These are phyloP conservation scores for Suhomyces faveliae DNA, from an alignment of 805 yeast species.

Conservation along the genomic window DNA sequence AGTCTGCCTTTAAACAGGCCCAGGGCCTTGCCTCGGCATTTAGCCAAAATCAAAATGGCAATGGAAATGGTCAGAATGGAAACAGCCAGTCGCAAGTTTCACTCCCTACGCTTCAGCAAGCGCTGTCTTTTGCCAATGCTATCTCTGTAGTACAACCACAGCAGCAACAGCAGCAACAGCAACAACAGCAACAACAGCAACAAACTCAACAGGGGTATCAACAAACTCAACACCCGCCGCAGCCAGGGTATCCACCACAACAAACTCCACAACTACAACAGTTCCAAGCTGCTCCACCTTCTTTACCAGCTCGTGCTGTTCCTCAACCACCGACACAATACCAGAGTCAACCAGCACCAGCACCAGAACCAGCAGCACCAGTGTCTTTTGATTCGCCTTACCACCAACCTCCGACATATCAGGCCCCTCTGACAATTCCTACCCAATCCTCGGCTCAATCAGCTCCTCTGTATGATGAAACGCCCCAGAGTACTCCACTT, in stretches of 20 bases:
- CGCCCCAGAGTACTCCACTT: slow-evolving; percentile 8
- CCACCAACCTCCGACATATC: slow-evolving; percentile 4
- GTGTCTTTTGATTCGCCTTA: slow-evolving; percentile 5
- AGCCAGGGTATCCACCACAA: slow-evolving; percentile 9
- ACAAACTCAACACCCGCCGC: slow-evolving; percentile 19
- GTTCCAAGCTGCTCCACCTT: slow-evolving; percentile 2
- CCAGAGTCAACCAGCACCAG: neutral
- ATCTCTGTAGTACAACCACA: slow-evolving; percentile 1
- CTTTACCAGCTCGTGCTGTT: neutral
- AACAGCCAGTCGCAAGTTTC: neutral
- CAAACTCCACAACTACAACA: slow-evolving; percentile 5
- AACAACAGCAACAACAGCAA: slow-evolving; percentile 6
- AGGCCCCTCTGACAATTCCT: neutral
- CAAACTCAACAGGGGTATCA: neutral
- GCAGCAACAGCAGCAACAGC: slow-evolving; percentile 18
- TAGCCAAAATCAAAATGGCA: neutral
- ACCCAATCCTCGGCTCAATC: neutral
- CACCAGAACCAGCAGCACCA: neutral
- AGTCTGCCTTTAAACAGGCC: neutral
- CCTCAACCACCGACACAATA: neutral
- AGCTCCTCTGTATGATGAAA: slow-evolving; percentile 1
- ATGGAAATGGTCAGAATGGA: neutral
- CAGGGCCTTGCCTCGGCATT: neutral
- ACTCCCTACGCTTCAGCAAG: neutral
- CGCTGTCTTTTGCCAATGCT: neutral